Base-by-base conservation (phyloP, 805 yeast genomes). In the Saccharomycopsis capsularis region DNA sequence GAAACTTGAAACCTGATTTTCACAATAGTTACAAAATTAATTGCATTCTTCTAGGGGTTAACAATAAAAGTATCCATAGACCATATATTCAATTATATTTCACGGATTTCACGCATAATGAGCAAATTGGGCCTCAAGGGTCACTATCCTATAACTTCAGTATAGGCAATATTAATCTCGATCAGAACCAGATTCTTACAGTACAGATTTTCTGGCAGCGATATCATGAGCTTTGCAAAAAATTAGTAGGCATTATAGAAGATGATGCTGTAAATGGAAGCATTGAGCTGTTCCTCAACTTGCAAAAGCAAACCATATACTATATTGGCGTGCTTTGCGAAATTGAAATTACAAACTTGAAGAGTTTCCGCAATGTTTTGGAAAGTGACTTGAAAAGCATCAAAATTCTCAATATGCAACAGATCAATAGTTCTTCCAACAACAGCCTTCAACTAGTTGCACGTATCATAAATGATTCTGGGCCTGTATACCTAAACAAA, bases 41-140 rank as follows among this genome's bases (percentile, higher is more conserved):
- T 7, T 29, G 32, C 13, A 9, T 29, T 7, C 13, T 29, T 9
- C 7, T 29, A 29, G 13, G 32, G 11, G 32, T 29, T 9, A 29
- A 46, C 30, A 6, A 19, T 18, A 44, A 44, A 22, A 36, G 44
- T n/a, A 27, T 30, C 4, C 37, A 19, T 13, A 22, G 48, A 25
- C 11, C n/a, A 3, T 46, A 39, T n/a, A 40, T 46, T 5, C 45
- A 38, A 22, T 25, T 46, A 13, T 50, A 50, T 27, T 19, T 50
- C 29, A 50, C 53, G 9, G 53, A 50, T 37, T 50, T 50, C 29
- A 46, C 47, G 13, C 21, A 16, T 18, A 50, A 46, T 25, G 30
- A 29, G 2, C 11, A 24, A 19, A n/a, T 41, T 9, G 50, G 53
- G 22, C 45, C 52, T 18, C 44, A 25, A 21, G 46, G 49, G 37